These are phyloP conservation scores for Leptographium flavum DNA, from an alignment of 2,329 filamentous ascomycete species.

Conservation along the genomic window DNA sequence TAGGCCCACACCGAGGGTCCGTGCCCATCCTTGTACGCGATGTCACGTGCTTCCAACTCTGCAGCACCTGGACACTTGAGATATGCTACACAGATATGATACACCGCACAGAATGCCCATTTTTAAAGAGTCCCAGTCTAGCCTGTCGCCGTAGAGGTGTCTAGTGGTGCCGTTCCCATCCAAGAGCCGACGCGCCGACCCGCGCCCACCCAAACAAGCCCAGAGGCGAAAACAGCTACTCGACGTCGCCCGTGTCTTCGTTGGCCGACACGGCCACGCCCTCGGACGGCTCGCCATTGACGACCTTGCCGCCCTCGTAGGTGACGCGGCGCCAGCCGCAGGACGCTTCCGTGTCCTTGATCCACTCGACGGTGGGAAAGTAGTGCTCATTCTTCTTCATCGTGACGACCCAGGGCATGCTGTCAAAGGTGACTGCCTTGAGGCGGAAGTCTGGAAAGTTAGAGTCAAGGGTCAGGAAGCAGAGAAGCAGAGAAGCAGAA, in stretches of 20 bases:
- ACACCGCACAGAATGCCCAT: no score
- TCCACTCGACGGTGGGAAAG: conserved; percentile 57
- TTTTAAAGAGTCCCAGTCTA: no score
- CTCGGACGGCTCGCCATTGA: conserved; percentile 39
- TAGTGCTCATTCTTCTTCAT: conserved; percentile 99
- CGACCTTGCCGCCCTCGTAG: conserved; percentile 40
- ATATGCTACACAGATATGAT: no score
- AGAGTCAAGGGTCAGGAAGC: background rate
- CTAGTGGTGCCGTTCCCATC: no score
- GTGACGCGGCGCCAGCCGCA: conserved; percentile 51
- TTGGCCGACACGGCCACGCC: conserved; percentile 25
- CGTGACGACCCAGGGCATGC: conserved; percentile 96
- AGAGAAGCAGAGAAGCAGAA: background rate
- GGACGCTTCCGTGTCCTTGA: conserved; percentile 44
- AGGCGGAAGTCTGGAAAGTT: conserved; percentile 65
- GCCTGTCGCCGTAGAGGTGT: no score
- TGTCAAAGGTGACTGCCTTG: conserved; percentile 96
- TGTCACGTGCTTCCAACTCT: conserved; percentile 1
- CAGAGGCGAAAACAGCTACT: no score
- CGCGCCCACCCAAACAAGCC: no score
- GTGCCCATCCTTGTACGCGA: background rate
- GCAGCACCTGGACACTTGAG: no score
- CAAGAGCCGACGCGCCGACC: no score
- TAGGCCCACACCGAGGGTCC: conserved; percentile 1
- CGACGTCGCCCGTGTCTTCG: conserved; percentile 28